Evolutionary conservation across 2,329 filamentous ascomycete genomes (phyloP).

Genomic region (Setomelanomma holmii): DNA sequence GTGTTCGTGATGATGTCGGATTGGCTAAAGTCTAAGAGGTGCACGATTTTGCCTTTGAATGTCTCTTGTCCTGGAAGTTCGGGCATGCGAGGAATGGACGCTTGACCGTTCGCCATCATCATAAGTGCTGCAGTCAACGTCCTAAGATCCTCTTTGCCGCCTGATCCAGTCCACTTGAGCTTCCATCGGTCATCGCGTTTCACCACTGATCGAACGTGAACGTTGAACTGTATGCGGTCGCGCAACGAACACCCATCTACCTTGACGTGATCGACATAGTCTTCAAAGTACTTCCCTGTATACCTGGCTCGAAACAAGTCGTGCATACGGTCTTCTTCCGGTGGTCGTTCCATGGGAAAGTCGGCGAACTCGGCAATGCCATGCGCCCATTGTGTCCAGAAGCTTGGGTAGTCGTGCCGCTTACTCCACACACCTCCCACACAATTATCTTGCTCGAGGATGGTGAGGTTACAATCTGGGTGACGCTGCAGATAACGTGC

Average conservation of each 20-base stretch:
- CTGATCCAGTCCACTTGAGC: background rate
- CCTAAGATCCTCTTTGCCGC: background rate
- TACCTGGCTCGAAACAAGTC: conserved; percentile 21
- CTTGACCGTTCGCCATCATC: conserved; percentile 31
- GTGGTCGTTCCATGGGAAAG: conserved; percentile 18
- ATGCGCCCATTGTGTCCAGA: conserved; percentile 22
- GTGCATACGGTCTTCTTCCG: conserved; percentile 16
- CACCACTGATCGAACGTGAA: conserved; percentile 5
- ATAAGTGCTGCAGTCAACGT: conserved; percentile 6
- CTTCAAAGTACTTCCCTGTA: conserved; percentile 22
- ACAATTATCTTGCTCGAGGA: conserved; percentile 16
- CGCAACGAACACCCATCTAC: conserved; percentile 6
- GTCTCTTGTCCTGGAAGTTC: conserved; percentile 23
- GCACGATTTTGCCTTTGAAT: conserved; percentile 40
- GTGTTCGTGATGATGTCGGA: conserved; percentile 27
- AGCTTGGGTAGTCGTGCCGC: conserved; percentile 15
- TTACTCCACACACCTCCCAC: conserved; percentile 22
- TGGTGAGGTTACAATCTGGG: conserved; percentile 9
- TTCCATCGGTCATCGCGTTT: conserved; percentile 16
- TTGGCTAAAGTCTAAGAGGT: conserved; percentile 44
- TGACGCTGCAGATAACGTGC: conserved; percentile 20
- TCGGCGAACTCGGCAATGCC: conserved; percentile 28
- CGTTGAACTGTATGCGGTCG: conserved; percentile 14
- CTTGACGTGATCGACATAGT: conserved; percentile 12
- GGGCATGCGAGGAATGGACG: conserved; percentile 37